phyloP scores from a whole-genome alignment of 306 rosid genomes.

The Trifolium fragiferum region DNA sequence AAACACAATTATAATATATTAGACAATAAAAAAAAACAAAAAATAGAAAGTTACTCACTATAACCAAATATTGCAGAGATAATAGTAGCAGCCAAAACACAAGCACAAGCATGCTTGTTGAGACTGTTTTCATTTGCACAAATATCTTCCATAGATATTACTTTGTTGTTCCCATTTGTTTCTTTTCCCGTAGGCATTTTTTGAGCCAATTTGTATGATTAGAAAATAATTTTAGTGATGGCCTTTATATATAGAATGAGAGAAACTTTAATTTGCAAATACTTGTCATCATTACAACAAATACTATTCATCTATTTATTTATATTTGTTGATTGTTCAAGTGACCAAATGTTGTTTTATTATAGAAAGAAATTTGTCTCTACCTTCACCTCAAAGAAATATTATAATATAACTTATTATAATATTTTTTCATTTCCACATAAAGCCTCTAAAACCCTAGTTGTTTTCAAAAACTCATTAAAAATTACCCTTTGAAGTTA shows the following conservation, averaged over 20 bases:
- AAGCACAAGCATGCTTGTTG: conserved; percentile 63
- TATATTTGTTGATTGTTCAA: background rate
- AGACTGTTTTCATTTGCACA: conserved; percentile 25
- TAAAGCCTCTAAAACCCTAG: conserved; percentile 11
- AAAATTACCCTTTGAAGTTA: conserved; percentile 15
- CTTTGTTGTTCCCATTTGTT: conserved; percentile 23
- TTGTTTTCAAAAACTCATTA: conserved; percentile 5
- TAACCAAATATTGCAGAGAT: conserved; percentile 62
- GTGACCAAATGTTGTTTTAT: conserved; percentile 24
- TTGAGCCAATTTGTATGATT: background rate
- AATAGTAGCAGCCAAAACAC: conserved; percentile 61
- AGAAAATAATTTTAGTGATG: background rate
- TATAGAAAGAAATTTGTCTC: conserved; percentile 4
- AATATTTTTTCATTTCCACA: background rate
- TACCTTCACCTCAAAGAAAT: background rate
- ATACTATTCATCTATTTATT: background rate
- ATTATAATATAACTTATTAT: background rate
- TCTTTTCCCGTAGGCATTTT: conserved; percentile 22
- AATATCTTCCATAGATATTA: conserved; percentile 19
- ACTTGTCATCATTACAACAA: background rate
- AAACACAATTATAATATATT: background rate
- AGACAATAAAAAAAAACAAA: background rate
- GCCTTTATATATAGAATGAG: conserved; percentile 2
- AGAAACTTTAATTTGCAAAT: background rate
- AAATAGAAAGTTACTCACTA: conserved; percentile 21